Percentiles rank a stretch among this genome's conserved stretches.
phyloP scores from a whole-genome alignment of 805 yeast genomes.

The Candida lessepsii region DNA sequence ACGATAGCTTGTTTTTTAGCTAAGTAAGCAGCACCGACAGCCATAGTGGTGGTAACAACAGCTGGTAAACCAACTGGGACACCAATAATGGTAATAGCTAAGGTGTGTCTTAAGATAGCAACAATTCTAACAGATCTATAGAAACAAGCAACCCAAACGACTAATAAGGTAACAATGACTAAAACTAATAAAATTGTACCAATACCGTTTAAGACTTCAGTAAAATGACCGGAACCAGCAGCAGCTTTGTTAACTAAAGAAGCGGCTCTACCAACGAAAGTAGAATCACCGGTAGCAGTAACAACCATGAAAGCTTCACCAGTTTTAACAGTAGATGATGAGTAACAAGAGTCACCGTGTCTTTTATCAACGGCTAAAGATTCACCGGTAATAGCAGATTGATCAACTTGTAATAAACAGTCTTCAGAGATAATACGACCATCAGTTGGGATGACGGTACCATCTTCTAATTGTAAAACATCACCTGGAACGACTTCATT shows the following conservation, averaged over 20 bases:
- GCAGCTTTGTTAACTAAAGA: conserved; percentile 93
- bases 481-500: conserved; percentile 95
- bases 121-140: conserved; percentile 89
- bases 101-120: conserved; percentile 83
- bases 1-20: conserved; percentile 97
- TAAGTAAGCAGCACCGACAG: conserved; percentile 98
- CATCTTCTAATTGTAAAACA: conserved; percentile 87
- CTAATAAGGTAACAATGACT: conserved; percentile 80
- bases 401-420: conserved; percentile 86
- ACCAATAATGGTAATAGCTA: conserved; percentile 96
- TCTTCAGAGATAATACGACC: conserved; percentile 87
- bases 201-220: conserved; percentile 96
- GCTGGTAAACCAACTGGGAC: conserved; percentile 99
- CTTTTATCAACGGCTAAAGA: conserved; percentile 93
- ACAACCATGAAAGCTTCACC: conserved; percentile 95
- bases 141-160: conserved; percentile 93
- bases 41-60: conserved; percentile 98
- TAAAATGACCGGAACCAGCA: conserved; percentile 92
- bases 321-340: conserved; percentile 92
- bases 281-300: conserved; percentile 92
- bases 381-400: conserved; percentile 97
- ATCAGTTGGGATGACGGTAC: conserved; percentile 90
- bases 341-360: conserved; percentile 82
- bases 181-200: conserved; percentile 89
- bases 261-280: conserved; percentile 97